Evolutionary conservation across 1,284 basidiomycete species (phyloP).

Genomic region (Trametes hirsuta): DNA sequence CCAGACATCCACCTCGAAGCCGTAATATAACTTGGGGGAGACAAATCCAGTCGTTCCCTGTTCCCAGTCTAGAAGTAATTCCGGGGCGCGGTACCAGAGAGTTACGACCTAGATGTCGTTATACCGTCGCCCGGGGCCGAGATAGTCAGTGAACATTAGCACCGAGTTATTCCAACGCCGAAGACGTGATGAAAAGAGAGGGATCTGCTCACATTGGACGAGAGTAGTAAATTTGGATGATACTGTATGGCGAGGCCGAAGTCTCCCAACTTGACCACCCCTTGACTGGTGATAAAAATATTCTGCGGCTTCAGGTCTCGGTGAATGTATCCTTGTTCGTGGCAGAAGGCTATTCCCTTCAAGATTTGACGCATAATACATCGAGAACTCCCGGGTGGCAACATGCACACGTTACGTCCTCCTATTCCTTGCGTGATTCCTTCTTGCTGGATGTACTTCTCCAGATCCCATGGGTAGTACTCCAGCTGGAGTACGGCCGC

Average conservation of each 20-base stretch:
- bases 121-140: neutral
- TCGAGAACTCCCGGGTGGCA: too few species aligned
- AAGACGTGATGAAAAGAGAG: too few species aligned
- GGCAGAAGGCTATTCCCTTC: neutral
- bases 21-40: neutral
- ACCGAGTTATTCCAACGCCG: too few species aligned
- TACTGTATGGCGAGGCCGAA: neutral
- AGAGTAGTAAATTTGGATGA: too few species aligned
- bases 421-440: too few species aligned
- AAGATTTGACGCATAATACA: neutral
- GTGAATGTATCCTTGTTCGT: neutral
- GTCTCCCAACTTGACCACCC: neutral
- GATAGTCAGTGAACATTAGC: too few species aligned
- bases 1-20: neutral
- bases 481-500: too few species aligned
- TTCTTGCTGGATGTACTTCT: too few species aligned
- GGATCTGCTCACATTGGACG: too few species aligned
- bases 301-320: conserved; percentile 6
- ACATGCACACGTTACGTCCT: too few species aligned
- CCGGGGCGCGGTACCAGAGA: neutral
- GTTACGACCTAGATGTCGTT: neutral
- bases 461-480: too few species aligned
- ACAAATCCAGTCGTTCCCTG: too few species aligned
- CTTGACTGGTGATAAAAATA: neutral
- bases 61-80: neutral